These are phyloP conservation scores for Ophiostoma tasmaniense DNA, from an alignment of 2,329 filamentous ascomycete genomes.

Conservation along the genomic window DNA sequence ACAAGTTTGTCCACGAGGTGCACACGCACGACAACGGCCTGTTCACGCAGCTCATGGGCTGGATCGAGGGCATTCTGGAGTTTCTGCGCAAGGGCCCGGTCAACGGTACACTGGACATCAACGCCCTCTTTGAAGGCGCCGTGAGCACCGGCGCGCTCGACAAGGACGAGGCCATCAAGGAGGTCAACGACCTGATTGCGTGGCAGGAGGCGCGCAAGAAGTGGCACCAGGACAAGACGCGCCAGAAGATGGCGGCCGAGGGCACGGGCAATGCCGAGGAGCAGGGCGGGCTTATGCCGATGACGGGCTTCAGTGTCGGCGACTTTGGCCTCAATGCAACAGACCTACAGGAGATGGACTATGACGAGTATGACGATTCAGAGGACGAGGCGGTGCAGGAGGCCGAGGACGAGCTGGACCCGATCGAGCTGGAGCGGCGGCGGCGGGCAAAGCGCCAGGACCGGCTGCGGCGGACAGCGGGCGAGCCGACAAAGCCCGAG, in stretches of 20 bases:
- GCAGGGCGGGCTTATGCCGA: slow-evolving; percentile 27
- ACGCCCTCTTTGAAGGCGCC: slow-evolving; percentile 79
- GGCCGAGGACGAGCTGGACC: slow-evolving; percentile 70
- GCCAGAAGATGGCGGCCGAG: slow-evolving; percentile 97
- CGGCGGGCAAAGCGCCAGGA: slow-evolving; percentile 70
- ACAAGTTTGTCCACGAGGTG: slow-evolving; percentile 98
- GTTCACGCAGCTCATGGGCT: slow-evolving; percentile 92
- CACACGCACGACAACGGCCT: slow-evolving; percentile 94
- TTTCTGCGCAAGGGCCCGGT: slow-evolving; percentile 81
- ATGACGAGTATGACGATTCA: slow-evolving; percentile 58
- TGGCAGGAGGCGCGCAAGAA: slow-evolving; percentile 96
- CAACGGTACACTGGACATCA: slow-evolving; percentile 86
- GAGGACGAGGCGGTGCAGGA: slow-evolving; percentile 60
- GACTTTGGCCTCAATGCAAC: slow-evolving; percentile 88
- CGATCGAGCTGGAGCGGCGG: slow-evolving; percentile 77
- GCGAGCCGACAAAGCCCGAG: slow-evolving; percentile 72
- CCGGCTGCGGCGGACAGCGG: slow-evolving; percentile 67
- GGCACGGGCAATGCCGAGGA: slow-evolving; percentile 40
- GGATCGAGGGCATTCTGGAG: slow-evolving; percentile 91
- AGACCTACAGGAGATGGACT: slow-evolving; percentile 78
- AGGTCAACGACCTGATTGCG: slow-evolving; percentile 77
- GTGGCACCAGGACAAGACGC: slow-evolving; percentile 96
- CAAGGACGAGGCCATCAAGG: slow-evolving; percentile 60
- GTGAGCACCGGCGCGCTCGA: slow-evolving; percentile 60
- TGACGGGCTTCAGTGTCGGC: slow-evolving; percentile 55